Evolutionary conservation across 148 eudicot species (phyloP).

Genomic region (Vaccinium darrowii): DNA sequence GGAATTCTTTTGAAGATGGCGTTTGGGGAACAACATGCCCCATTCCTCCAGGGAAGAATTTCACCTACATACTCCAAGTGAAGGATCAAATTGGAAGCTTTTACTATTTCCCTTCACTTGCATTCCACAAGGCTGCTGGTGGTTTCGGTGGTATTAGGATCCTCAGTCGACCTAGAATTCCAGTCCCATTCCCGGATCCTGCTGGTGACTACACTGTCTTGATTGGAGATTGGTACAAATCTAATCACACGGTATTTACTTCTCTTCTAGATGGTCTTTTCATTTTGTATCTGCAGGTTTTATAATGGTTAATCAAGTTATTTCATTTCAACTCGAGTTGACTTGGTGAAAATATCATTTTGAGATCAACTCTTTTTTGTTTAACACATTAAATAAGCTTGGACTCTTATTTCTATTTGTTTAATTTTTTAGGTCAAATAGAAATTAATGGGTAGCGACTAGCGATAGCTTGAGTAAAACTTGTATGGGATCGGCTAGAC

Average conservation of each 20-base stretch:
- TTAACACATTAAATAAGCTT: not conserved
- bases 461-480: not conserved
- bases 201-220: slow-evolving; percentile 78
- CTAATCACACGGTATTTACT: slow-evolving; percentile 75
- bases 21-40: slow-evolving; percentile 96
- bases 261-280: not conserved
- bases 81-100: slow-evolving; percentile 98
- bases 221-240: slow-evolving; percentile 90
- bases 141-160: slow-evolving; percentile 90
- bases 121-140: slow-evolving; percentile 93
- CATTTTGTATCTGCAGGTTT: not conserved
- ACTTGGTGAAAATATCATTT: not conserved
- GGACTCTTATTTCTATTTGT: not conserved
- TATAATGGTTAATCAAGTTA: not conserved
- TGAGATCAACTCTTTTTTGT: not conserved
- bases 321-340: not conserved
- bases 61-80: slow-evolving; percentile 89
- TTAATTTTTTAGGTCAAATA: no score
- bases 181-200: slow-evolving; percentile 80
- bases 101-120: slow-evolving; percentile 91
- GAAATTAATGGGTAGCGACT: not conserved
- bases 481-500: not conserved
- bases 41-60: slow-evolving; percentile 89
- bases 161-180: slow-evolving; percentile 81
- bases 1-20: slow-evolving; percentile 87